phyloP scores from a whole-genome alignment of 2,329 filamentous ascomycete species.

The Nigrospora osmanthi region DNA sequence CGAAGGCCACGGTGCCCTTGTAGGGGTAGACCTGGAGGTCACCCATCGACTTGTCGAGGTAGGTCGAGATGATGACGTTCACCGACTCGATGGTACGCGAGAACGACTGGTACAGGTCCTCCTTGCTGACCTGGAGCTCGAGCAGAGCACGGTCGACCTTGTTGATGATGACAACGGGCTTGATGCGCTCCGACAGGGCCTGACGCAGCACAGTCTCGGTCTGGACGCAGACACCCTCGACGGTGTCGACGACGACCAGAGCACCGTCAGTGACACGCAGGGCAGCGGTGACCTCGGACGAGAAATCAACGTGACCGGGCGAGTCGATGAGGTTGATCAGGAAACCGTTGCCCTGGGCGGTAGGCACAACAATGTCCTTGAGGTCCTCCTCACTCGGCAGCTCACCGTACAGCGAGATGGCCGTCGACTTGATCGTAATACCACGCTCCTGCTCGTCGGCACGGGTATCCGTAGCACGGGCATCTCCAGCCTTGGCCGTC shows the following conservation, averaged over 20 bases:
- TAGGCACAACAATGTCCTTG: slow-evolving; percentile 86
- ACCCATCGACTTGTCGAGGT: slow-evolving; percentile 93
- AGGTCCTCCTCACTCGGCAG: slow-evolving; percentile 77
- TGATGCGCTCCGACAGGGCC: slow-evolving; percentile 99
- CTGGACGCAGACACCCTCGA: slow-evolving; percentile 99
- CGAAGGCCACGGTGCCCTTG: slow-evolving; percentile 96
- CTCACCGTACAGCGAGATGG: slow-evolving; percentile 93
- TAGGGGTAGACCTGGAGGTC: slow-evolving; percentile 98
- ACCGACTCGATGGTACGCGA: slow-evolving; percentile 99
- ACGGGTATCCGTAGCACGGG: slow-evolving; percentile 94
- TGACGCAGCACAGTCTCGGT: slow-evolving; percentile 99
- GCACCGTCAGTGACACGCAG: slow-evolving; percentile 99
- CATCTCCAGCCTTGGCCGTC: slow-evolving; percentile 91
- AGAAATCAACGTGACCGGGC: slow-evolving; percentile 99
- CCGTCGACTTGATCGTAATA: slow-evolving; percentile 99
- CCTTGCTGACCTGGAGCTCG: slow-evolving; percentile 96
- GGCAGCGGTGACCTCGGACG: slow-evolving; percentile 97
- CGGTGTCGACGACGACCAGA: slow-evolving; percentile 98
- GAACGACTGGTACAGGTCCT: slow-evolving; percentile 99
- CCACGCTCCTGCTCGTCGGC: slow-evolving; percentile 98
- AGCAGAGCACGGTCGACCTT: slow-evolving; percentile 99
- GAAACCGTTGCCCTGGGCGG: slow-evolving; percentile 90
- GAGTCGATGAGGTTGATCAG: slow-evolving; percentile 99
- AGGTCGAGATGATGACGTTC: slow-evolving; percentile 99
- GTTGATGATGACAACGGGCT: slow-evolving; percentile 99